These are phyloP conservation scores for Malus hybrid DNA, from an alignment of 331 rosid species.

Conservation along the genomic window DNA sequence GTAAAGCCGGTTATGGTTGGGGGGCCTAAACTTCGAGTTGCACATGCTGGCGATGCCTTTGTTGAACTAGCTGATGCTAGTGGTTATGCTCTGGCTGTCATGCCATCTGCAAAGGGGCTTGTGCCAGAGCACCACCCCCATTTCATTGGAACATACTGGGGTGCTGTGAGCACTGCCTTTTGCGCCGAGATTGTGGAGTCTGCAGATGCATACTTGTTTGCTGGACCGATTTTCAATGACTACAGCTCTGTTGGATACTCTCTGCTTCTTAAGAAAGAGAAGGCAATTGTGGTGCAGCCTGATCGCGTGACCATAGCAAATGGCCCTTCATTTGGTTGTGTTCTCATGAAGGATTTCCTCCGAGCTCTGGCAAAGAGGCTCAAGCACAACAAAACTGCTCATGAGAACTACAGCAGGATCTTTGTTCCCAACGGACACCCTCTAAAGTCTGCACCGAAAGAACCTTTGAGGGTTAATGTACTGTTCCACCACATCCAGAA, in stretches of 20 bases:
- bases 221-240: slow-evolving; percentile 91
- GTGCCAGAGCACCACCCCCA: slow-evolving; percentile 82
- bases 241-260: slow-evolving; percentile 95
- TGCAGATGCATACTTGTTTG: slow-evolving; percentile 87
- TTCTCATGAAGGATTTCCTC: slow-evolving; percentile 85
- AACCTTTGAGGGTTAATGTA: slow-evolving; percentile 86
- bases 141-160: slow-evolving; percentile 40
- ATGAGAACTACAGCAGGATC: slow-evolving; percentile 84
- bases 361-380: slow-evolving; percentile 54
- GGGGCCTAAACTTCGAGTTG: slow-evolving; percentile 82
- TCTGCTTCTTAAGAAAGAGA: slow-evolving; percentile 88
- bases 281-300: slow-evolving; percentile 72
- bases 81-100: slow-evolving; percentile 71
- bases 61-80: slow-evolving; percentile 73
- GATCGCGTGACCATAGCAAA: slow-evolving; percentile 53
- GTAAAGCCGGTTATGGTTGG: slow-evolving; percentile 93
- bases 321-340: slow-evolving; percentile 48
- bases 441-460: slow-evolving; percentile 47
- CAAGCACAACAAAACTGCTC: slow-evolving; percentile 46
- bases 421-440: slow-evolving; percentile 80
- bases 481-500: slow-evolving; percentile 78
- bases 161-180: slow-evolving; percentile 90
- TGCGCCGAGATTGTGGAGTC: slow-evolving; percentile 96
- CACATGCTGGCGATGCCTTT: slow-evolving; percentile 59
- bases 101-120: slow-evolving; percentile 90